These are phyloP conservation scores for Neurospora terricola DNA, from an alignment of 495 filamentous ascomycete genomes.

Conservation along the genomic window DNA sequence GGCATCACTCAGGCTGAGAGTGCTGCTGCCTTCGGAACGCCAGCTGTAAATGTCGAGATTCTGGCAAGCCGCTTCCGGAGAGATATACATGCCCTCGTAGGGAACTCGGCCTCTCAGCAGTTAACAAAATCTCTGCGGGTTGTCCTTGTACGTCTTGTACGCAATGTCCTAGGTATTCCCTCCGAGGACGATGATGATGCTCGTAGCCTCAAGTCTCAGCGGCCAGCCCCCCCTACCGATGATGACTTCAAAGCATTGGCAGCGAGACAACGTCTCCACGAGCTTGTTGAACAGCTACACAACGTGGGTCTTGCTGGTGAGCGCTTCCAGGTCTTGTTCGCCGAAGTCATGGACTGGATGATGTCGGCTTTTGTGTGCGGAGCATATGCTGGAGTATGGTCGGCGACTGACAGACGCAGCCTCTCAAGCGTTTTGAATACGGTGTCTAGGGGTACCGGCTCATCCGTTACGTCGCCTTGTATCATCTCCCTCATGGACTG, in stretches of 20 bases:
- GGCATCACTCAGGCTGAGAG: conserved; percentile 17
- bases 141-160: conserved; percentile 43
- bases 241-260: conserved; percentile 22
- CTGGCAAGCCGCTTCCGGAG: conserved; percentile 43
- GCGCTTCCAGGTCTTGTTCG: conserved; percentile 65
- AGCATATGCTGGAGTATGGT: conserved; percentile 52
- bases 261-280: conserved; percentile 43
- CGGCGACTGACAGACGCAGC: conserved; percentile 1
- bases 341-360: conserved; percentile 59
- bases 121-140: conserved; percentile 42
- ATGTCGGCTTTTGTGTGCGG: conserved; percentile 56
- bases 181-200: conserved; percentile 6
- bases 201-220: conserved; percentile 3
- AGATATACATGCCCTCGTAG: conserved; percentile 56
- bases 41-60: conserved; percentile 18
- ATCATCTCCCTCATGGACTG: conserved; percentile 52
- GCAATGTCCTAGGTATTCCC: conserved; percentile 47
- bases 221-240: conserved; percentile 12
- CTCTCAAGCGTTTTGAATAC: conserved; percentile 12
- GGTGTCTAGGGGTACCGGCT: conserved; percentile 9
- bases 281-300: conserved; percentile 51
- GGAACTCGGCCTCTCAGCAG: conserved; percentile 49
- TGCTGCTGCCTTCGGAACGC: conserved; percentile 4
- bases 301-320: conserved; percentile 67
- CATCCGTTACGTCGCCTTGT: conserved; percentile 44